Evolutionary conservation across 495 filamentous ascomycete species (phyloP), one percentile per base, ranked within the genome.

Genomic region (Aspergillus bertholletiae): DNA sequence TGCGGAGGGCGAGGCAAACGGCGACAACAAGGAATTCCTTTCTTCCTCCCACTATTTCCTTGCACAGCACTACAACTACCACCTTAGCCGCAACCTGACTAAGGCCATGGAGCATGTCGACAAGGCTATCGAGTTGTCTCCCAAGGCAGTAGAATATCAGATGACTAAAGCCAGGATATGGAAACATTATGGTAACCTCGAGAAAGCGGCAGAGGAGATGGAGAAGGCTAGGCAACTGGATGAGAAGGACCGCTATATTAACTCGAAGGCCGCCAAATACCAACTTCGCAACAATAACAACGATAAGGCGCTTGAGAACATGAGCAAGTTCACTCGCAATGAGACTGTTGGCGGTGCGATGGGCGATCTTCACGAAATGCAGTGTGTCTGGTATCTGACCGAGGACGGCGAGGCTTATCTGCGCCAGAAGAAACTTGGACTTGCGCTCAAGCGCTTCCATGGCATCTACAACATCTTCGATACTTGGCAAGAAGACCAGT

Each of bases 241-340:
- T 64, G 82, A 84, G 44, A 88, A 84, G 72, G 94, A 99, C 66
- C 88, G 94, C 22, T 94, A 96, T 67, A 97, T 97, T 77, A 99
- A 99, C 76, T 90, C 90, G 46, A 99, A 99, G 75, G 87, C 90
- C 20, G 92, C 95, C 27, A 97, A 99, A 69, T 99, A 99, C 67
- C 91, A 93, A 63, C 81, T 99, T 23, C 86, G 94, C 48, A 96
- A 97, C 70, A 81, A 96, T 65, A 83, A 96, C 61, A 93, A 88
- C 61, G 90, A 95, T 46, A 85, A 83, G 61, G 93, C 84, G 0
- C 73, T 97, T 26, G 80, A 86, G 24, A 95, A 90, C 22, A 92
- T 97, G 89, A 88, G 92, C 67, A 83, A 96, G 49, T 99, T 99
- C 73, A 99, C 94, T 0, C 81, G 92, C 32, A 90, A 89, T 47